phyloP scores from a whole-genome alignment of 805 yeast species.

The Saccharomycopsis sp. region DNA sequence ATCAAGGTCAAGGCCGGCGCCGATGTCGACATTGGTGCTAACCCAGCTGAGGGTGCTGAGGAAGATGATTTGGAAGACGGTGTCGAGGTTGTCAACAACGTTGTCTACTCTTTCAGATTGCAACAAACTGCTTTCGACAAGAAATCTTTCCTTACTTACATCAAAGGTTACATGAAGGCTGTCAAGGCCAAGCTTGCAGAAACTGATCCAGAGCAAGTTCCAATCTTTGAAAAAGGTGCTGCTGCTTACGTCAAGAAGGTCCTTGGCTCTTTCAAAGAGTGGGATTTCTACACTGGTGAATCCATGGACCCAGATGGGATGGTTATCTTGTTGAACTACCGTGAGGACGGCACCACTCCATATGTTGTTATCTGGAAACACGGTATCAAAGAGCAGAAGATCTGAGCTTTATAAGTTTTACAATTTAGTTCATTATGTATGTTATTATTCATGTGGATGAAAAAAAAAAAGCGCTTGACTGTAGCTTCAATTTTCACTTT shows the following conservation, averaged over 20 bases:
- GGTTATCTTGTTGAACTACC: constrained; percentile 97
- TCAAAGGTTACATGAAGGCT: constrained; percentile 98
- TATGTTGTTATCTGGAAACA: constrained; percentile 98
- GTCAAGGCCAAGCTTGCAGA: constrained; percentile 89
- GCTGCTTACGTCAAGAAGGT: constrained; percentile 93
- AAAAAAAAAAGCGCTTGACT: too few species aligned
- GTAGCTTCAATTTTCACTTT: too few species aligned
- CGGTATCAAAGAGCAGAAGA: constrained; percentile 84
- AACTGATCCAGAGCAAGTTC: constrained; percentile 77
- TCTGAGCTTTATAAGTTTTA: too few species aligned
- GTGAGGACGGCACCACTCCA: constrained; percentile 99
- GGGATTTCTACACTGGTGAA: constrained; percentile 99
- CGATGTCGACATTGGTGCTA: constrained; percentile 97
- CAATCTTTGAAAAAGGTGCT: constrained; percentile 95
- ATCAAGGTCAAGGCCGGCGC: constrained; percentile 76
- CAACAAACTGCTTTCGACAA: constrained; percentile 95
- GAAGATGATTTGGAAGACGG: constrained; percentile 77
- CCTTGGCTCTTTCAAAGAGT: constrained; percentile 91
- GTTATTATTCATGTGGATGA: too few species aligned
- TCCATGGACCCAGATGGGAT: constrained; percentile 99
- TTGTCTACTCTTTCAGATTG: constrained; percentile 97
- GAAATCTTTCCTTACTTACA: constrained; percentile 93
- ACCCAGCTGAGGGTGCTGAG: constrained; percentile 97
- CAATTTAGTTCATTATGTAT: too few species aligned
- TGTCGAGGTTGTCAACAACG: constrained; percentile 90